phyloP scores from a whole-genome alignment of 257 asterid species.

The Leptodermis oblonga region DNA sequence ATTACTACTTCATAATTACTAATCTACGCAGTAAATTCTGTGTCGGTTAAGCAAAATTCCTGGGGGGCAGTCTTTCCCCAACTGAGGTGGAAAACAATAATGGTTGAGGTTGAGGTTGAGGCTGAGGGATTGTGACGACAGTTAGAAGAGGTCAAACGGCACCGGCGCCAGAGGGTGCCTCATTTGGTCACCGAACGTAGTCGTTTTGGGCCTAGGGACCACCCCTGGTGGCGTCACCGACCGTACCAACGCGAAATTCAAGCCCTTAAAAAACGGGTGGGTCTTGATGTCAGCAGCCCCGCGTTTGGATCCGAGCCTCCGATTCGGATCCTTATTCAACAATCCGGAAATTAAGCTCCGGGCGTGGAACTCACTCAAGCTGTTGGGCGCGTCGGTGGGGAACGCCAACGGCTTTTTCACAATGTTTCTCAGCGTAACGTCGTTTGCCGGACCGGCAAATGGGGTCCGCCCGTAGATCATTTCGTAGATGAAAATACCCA shows the following conservation, averaged over 20 bases:
- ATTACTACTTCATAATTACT: neutral
- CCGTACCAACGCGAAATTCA: constrained; percentile 76
- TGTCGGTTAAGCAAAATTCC: constrained; percentile 15
- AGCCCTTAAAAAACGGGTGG: constrained; percentile 74
- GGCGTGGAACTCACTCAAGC: constrained; percentile 49
- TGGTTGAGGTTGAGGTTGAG: too few species aligned
- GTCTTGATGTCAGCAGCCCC: constrained; percentile 84
- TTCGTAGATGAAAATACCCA: constrained; percentile 79
- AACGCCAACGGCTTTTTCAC: constrained; percentile 43
- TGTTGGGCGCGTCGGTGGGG: constrained; percentile 40
- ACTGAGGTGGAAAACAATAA: neutral
- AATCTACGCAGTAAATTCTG: neutral
- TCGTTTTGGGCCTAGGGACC: constrained; percentile 31
- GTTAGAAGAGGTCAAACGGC: constrained; percentile 53
- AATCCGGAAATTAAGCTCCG: constrained; percentile 55
- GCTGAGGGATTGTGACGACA: neutral
- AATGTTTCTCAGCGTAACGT: constrained; percentile 58
- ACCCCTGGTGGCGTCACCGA: constrained; percentile 55
- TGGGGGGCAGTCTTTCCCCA: neutral
- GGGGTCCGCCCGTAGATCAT: constrained; percentile 86
- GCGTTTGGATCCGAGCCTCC: constrained; percentile 74
- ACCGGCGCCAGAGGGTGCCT: constrained; percentile 32
- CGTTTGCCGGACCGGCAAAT: constrained; percentile 59
- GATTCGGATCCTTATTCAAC: constrained; percentile 58
- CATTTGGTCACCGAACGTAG: constrained; percentile 14